Evolutionary conservation across 2,329 filamentous ascomycete species (phyloP), one percentile per base, ranked within the genome.

Genomic region (Aspergillus neotritici): DNA sequence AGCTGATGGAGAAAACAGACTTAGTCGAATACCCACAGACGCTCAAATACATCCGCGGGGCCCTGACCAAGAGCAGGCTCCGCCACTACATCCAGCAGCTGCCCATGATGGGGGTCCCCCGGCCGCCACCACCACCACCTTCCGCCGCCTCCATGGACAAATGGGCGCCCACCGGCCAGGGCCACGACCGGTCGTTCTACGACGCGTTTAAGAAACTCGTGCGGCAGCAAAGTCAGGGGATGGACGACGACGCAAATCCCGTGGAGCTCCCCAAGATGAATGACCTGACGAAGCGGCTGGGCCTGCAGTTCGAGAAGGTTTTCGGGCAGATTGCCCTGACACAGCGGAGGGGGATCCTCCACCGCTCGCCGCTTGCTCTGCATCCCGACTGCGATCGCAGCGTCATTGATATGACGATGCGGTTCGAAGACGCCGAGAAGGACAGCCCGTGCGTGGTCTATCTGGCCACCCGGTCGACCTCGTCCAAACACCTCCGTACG

Each of bases 1-100:
- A 96, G 50, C 73, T 86, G 34, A 77, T 82, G 16, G 88, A 91
- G 47, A 86, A 85, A 52, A 86, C 93, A 53, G 81, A 84, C 1
- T 79, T 80, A 0, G 79, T 94, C 47, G 86, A 94, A 50, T 78
- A 85, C 38, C 73, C 74, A 12, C 82, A 82, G 44, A 80, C 94
- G 1, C 65, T 95, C 7, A 76, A 79, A 1, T 96, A 96, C 59
- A 85, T 97, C 31, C 77, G 84, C 52, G 77, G 78, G 21, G 82
- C 83, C 30, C 72, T 94, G 51, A 77, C 73, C 1, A 73, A 74
- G 29, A 89, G 83, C 53, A 82, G 81, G 4, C 68, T 94, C 4
- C 72, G 74, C 15, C 63, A 76, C 7, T 87, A 80, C 55, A 77
- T 72, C 39, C 62, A 63, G 37, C 63, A 68, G 6, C 51, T 61